Evolutionary conservation across 2,329 filamentous ascomycete species (phyloP), one percentile per base, ranked within the genome.

Genomic region (Sordariomycetes sp.): DNA sequence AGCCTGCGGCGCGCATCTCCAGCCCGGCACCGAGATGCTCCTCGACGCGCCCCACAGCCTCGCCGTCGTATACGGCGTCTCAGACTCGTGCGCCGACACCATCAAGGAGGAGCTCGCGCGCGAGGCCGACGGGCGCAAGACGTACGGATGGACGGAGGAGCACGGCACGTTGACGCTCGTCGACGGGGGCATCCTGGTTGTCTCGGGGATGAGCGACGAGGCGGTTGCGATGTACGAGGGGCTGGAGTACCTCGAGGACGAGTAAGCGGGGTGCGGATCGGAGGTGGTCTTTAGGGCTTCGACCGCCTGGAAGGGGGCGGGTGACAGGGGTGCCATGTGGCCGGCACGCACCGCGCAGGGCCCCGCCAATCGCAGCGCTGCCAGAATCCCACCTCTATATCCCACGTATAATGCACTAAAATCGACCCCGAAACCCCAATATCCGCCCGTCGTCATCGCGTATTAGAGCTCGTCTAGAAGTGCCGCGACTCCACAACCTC

Each of bases 101-200:
- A 64, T 66, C 34, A 58, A 51, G 10, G 64, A 65, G 59, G 65
- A 66, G 51, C 56, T 62, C 5, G 57, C 58, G n/a, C 60, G 65
- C 25, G 59, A 53, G 20, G 55, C 24, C 1, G 64, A 62, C 42
- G 65, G 64, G 12, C 50, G 60, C 12, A 64, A 62, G 62, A 63
- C 60, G 45, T 64, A 61, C 42, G 62, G 62, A 10, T 66, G 64
- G 64, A 34, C 52, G 13, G 50, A 57, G 56, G 58, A 56, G 35
- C 59, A 65, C 28, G 65, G 65, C 5, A 59, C 58, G 17, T 53
- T 65, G 57, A 60, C 60, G 2, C 39, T 61, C 1, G 58, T 65
- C 20, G 57, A 55, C 10, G 58, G 53, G 12, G 59, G 61, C 13
- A 62, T 61, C 10, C 55, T 66, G 39, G 61, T 65, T 34, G 63